Conservation (phyloP, 2,329 filamentous ascomycete species). For the Penicillium glabrum region DNA sequence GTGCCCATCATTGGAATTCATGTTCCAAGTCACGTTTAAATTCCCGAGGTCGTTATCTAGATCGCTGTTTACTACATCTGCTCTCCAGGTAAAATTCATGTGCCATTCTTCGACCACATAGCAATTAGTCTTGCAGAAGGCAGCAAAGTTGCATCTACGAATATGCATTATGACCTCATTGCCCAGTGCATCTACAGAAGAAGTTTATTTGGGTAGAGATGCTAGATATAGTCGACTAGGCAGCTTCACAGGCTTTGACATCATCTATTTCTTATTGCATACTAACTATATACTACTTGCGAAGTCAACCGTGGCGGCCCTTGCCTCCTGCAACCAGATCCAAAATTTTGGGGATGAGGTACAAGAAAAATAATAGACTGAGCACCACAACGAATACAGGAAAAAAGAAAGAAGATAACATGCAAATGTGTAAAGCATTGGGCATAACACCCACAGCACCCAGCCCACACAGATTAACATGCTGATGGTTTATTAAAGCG, state of each 20-base stretch:
- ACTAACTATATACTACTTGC: background rate
- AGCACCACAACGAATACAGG: background rate
- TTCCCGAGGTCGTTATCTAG: no score
- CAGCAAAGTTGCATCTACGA: background rate
- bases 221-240: background rate
- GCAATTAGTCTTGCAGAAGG: background rate
- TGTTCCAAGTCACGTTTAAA: no score
- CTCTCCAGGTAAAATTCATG: no score
- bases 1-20: no score
- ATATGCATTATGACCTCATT: background rate
- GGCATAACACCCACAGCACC: background rate
- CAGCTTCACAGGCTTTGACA: background rate
- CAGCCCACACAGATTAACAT: background rate
- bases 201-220: background rate
- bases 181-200: background rate
- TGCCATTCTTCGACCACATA: background rate
- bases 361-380: background rate
- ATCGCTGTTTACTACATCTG: no score
- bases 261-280: background rate
- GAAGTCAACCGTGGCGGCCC: background rate
- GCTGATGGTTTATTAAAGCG: background rate
- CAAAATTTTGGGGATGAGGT: background rate
- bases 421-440: background rate
- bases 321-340: background rate
- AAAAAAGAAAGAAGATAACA: background rate